Percentiles rank a stretch among this genome's conserved stretches.
Conservation (phyloP, 345 rosid species). For the Corymbia maculata region DNA sequence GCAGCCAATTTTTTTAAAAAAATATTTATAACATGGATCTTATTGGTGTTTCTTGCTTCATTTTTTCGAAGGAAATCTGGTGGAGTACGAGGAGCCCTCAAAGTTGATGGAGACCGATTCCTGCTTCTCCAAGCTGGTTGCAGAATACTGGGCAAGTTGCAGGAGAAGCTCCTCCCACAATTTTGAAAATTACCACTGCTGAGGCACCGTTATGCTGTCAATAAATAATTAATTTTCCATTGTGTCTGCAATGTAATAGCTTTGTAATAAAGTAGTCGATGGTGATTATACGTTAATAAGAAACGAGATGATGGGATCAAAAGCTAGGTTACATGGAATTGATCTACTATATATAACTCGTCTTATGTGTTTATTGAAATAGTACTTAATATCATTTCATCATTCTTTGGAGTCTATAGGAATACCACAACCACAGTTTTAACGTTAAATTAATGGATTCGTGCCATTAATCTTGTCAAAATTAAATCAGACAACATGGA, state of each 20-base stretch:
- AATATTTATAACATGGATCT: not conserved
- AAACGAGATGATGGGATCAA: not conserved
- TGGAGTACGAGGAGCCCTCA: slow-evolving; percentile 62
- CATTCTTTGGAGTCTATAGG: not conserved
- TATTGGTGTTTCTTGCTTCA: not conserved
- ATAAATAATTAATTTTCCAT: not conserved
- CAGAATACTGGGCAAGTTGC: slow-evolving; percentile 75
- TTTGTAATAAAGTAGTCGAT: not conserved
- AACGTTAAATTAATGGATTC: not conserved
- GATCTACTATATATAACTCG: not conserved
- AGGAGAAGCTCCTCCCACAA: slow-evolving; percentile 17
- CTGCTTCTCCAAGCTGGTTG: slow-evolving; percentile 65
- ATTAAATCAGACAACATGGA: not conserved
- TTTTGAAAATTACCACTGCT: not conserved
- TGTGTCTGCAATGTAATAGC: not conserved
- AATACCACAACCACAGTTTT: too few species aligned
- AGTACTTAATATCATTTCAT: not conserved
- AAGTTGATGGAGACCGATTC: slow-evolving; percentile 64
- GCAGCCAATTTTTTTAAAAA: not conserved
- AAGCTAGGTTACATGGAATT: not conserved
- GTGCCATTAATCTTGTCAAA: not conserved
- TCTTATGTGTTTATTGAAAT: not conserved
- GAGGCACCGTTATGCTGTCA: not conserved
- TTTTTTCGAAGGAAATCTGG: slow-evolving; percentile 36
- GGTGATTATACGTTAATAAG: not conserved